phyloP scores from a whole-genome alignment of 2,329 filamentous ascomycete species.

The Paracoccidioides lutzii region DNA sequence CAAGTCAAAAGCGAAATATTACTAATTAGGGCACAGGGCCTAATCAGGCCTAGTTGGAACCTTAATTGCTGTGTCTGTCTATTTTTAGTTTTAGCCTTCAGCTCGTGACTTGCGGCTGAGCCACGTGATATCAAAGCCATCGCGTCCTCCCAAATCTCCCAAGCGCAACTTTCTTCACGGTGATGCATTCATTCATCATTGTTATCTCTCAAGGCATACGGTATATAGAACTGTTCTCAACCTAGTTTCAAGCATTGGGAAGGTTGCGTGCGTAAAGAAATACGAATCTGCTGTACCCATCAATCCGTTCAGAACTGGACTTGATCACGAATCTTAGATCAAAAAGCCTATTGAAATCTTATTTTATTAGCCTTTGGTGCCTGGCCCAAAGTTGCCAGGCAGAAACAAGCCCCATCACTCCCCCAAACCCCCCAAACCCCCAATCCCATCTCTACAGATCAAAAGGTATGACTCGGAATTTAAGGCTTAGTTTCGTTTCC shows the following conservation, averaged over 20 bases:
- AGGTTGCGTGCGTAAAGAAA: no score
- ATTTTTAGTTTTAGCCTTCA: conserved; percentile 2
- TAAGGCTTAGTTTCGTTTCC: not conserved
- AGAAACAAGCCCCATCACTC: not conserved
- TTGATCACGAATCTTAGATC: no score
- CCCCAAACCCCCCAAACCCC: no score
- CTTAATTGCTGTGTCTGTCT: not conserved
- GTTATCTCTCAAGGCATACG: not conserved
- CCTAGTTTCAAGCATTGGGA: no score
- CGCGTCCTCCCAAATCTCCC: not conserved
- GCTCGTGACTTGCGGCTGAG: conserved; percentile 2
- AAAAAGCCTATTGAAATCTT: not conserved
- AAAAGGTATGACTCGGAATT: not conserved
- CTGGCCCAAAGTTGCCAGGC: not conserved
- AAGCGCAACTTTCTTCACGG: not conserved
- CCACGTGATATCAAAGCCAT: not conserved
- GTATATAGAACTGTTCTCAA: no score
- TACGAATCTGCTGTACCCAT: no score
- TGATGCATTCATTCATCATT: no score
- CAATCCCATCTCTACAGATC: not conserved
- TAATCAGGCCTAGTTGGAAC: not conserved
- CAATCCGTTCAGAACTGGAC: no score
- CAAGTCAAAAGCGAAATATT: not conserved
- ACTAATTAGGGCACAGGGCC: not conserved
- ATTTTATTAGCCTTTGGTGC: conserved; percentile 1